Conservation (phyloP, 2,329 filamentous ascomycete genomes). For the Cladosporium sp. region DNA sequence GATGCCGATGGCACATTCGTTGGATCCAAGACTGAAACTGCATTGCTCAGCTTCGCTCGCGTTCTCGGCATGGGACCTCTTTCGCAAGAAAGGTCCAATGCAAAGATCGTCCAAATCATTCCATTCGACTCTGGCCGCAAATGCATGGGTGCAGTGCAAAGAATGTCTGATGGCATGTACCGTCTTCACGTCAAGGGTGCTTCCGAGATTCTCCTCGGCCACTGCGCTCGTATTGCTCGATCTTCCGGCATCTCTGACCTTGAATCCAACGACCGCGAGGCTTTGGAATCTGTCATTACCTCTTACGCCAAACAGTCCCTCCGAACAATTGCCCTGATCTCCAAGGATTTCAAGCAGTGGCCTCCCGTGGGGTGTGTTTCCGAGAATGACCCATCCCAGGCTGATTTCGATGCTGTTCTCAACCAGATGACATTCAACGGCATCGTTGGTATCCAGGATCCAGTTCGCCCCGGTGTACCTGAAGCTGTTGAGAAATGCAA, state of each 20-base stretch:
- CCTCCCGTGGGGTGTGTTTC: slow-evolving; percentile 60
- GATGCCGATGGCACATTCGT: slow-evolving; percentile 62
- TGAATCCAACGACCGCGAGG: slow-evolving; percentile 52
- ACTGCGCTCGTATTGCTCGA: slow-evolving; percentile 49
- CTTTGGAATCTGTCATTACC: slow-evolving; percentile 63
- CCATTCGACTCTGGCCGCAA: slow-evolving; percentile 63
- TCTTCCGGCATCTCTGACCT: slow-evolving; percentile 53
- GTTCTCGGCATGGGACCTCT: slow-evolving; percentile 61
- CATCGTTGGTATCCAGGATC: slow-evolving; percentile 70
- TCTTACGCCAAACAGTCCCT: slow-evolving; percentile 75
- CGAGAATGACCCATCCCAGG: slow-evolving; percentile 59
- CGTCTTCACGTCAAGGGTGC: slow-evolving; percentile 52
- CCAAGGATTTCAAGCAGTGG: slow-evolving; percentile 78
- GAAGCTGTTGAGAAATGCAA: slow-evolving; percentile 64
- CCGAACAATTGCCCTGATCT: slow-evolving; percentile 77
- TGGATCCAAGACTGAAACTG: slow-evolving; percentile 74
- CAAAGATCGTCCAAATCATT: slow-evolving; percentile 52
- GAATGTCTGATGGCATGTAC: slow-evolving; percentile 49
- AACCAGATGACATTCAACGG: slow-evolving; percentile 68
- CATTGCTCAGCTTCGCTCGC: slow-evolving; percentile 64
- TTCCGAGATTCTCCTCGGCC: slow-evolving; percentile 46
- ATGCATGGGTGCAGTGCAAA: slow-evolving; percentile 63
- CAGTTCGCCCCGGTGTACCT: slow-evolving; percentile 62
- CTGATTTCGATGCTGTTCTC: slow-evolving; percentile 65
- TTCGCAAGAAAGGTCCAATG: slow-evolving; percentile 57